Base-by-base conservation (phyloP, 1,139 yeast genomes). In the Blastobotrys ciferrii region DNA sequence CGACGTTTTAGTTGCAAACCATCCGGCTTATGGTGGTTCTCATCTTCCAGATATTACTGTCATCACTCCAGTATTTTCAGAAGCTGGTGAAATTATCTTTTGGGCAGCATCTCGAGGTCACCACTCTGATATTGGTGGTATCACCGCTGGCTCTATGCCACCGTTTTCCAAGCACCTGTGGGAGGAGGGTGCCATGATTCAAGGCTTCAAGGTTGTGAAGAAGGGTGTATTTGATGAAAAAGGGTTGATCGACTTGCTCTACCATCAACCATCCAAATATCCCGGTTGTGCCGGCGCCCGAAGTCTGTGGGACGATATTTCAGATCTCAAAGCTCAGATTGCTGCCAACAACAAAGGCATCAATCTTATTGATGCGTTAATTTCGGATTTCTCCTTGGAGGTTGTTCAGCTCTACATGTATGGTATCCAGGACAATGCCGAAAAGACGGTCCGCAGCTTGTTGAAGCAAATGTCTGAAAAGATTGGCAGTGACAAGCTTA, bases 41-140 rank as follows among this genome's bases (percentile, higher is more conserved):
- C 95, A 86, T 68, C 72, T 86, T 51, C 94, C 95, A 0, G 95
- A 87, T 69, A 70, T 70, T 46, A 87, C 95, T 1, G 92, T 85
- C 60, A 82, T 85, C 43, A 85, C 94, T 0, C 88, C 88, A 3
- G 83, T 86, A 11, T 82, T 89, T 9, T 84, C 84, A 1, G 82
- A 79, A 1, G 74, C 75, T 51, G 69, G 75, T 42, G 70, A 65
- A 28, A 74, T 81, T 33, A 75, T 77, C 36, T 81, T 82, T 56
- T 80, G 78, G 67, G 82, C 78, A 23, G 87, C 87, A 1, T 73
- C 84, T 2, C 68, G 87, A 42, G 87, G 85, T 7, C 87, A 81
- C 59, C 86, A 81, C 59, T 78, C 85, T 4, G 87, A 81, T 58
- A 81, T 81, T 58, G 87, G 87, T 33, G 86, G 87, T 32, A 68